Evolutionary conservation across 2,329 filamentous ascomycete genomes (phyloP), one percentile per base, ranked within the genome.

Genomic region (Thelonectria blattea): DNA sequence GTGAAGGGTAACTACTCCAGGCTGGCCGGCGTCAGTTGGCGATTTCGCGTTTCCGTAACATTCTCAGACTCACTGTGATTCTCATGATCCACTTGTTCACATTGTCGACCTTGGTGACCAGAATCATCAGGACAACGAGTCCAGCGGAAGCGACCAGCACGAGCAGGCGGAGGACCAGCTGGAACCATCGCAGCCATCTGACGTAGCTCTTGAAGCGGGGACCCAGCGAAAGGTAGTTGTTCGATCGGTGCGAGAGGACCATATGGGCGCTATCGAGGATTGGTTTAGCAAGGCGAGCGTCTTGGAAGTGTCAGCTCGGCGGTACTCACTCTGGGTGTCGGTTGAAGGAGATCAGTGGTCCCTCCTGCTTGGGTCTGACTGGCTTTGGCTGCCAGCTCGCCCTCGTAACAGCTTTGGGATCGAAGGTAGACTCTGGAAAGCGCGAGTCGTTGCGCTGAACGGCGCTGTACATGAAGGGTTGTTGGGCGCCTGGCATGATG

Each of bases 331-430:
- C 93, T 1, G 93, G 93, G 75, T 97, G 93, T 59, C 86, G 84
- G 75, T 96, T 95, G 81, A 97, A 90, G 61, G 90, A 85, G 64
- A 97, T 79, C 65, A 96, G 79, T 12, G 92, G 93, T 0, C 92
- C 93, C 54, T 91, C 82, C 46, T 83, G 84, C 81, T 90, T 89
- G 43, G 85, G 82, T 71, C 83, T 88, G 24, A 78, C 81, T 42
- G 85, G 80, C 55, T 86, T 85, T 12, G 86, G 84, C 71, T 87
- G 80, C 81, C 86, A 91, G 77, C 91, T 94, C 63, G 91, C 90
- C 72, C 92, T 85, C 20, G 92, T 93, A 50, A 93, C 85, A 61
- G 91, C 90, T 75, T 93, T 96, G 50, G 94, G 93, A 71, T 97
- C 93, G 76, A 96, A 96, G n/a, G 74, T 79, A 71, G 71, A 79